These are phyloP conservation scores for Glomus cerebriforme DNA, from an alignment of 192 early-diverging fungal genomes.

Conservation along the genomic window DNA sequence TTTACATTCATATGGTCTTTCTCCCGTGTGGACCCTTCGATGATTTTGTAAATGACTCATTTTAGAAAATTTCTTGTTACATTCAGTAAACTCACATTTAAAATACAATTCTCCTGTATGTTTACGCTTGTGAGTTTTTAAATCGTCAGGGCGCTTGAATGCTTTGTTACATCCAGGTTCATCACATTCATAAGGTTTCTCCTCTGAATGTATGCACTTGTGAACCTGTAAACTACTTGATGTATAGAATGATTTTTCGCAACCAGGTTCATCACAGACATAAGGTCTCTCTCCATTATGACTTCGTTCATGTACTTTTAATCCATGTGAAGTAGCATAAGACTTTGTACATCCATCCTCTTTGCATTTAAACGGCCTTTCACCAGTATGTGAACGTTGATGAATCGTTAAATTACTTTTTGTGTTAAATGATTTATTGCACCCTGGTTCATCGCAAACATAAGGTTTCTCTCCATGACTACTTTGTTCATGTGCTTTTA, in stretches of 20 bases:
- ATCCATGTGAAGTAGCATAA: neutral
- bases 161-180: neutral
- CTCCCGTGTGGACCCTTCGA: slow-evolving; percentile 62
- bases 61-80: slow-evolving; percentile 74
- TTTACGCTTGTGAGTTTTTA: neutral
- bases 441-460: neutral
- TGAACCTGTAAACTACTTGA: neutral
- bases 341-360: neutral
- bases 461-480: neutral
- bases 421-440: neutral
- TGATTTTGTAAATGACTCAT: slow-evolving; percentile 51
- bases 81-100: slow-evolving; percentile 62
- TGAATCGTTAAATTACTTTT: neutral
- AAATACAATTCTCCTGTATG: slow-evolving; percentile 32
- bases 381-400: neutral
- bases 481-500: neutral
- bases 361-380: slow-evolving; percentile 1
- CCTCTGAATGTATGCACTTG: neutral
- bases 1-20: slow-evolving; percentile 64
- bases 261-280: neutral
- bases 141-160: neutral
- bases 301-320: neutral
- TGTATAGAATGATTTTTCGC: neutral
- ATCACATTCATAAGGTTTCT: neutral
- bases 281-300: neutral